Conservation (phyloP, 208 protist genomes). For the Crithidia mellificae region DNA sequence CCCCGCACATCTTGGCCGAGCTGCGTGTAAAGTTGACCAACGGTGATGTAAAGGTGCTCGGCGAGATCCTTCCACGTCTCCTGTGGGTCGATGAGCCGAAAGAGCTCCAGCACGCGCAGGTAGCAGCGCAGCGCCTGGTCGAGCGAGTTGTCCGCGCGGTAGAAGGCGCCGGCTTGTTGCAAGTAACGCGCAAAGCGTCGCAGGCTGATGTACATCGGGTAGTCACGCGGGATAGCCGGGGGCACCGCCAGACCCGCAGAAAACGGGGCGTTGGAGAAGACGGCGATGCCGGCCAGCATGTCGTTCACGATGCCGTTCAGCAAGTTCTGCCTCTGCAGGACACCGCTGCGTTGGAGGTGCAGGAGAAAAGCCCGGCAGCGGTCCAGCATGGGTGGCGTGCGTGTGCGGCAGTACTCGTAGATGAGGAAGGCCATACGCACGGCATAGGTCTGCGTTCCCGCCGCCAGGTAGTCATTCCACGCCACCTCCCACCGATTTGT, state of each 20-base stretch:
- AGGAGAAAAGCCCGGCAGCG: conserved; percentile 40
- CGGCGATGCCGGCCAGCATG: conserved; percentile 48
- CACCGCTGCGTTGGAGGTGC: conserved; percentile 56
- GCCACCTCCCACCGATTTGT: conserved; percentile 68
- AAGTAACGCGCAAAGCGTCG: conserved; percentile 53
- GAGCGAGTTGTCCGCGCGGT: conserved; percentile 44
- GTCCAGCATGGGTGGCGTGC: conserved; percentile 57
- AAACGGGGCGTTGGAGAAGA: conserved; percentile 76
- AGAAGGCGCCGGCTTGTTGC: conserved; percentile 56
- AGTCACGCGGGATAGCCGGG: conserved; percentile 45
- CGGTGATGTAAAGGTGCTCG: conserved; percentile 59
- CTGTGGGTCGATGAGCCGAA: conserved; percentile 46
- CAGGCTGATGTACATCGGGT: conserved; percentile 46
- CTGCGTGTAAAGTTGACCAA: conserved; percentile 59
- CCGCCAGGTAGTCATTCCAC: conserved; percentile 63
- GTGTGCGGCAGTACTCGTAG: conserved; percentile 69
- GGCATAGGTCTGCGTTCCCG: conserved; percentile 43
- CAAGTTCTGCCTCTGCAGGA: conserved; percentile 38
- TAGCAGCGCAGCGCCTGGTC: conserved; percentile 71
- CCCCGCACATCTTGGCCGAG: conserved; percentile 63
- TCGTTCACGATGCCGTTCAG: conserved; percentile 59
- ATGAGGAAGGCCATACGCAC: conserved; percentile 64
- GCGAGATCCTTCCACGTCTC: conserved; percentile 55
- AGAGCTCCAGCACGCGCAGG: conserved; percentile 59
- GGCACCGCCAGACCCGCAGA: conserved; percentile 43